A percentile compares a stretch with the other conserved stretches of the same genome.
These are phyloP conservation scores for Breynia disticha DNA, from an alignment of 441 rosid species.

Conservation along the genomic window DNA sequence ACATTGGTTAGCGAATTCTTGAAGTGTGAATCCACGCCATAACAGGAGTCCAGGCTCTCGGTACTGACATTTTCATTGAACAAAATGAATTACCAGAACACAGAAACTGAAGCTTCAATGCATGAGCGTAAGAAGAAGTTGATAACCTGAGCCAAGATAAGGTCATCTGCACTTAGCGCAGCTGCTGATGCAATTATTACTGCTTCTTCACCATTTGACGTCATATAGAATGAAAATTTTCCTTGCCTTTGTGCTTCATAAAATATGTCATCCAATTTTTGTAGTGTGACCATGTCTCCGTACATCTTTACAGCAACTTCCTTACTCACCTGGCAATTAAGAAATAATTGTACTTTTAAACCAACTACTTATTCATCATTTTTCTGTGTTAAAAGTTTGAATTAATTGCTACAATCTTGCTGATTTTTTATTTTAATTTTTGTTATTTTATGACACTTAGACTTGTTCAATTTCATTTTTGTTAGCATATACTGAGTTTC, in stretches of 20 bases:
- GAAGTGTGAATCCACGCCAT: slow-evolving; percentile 71
- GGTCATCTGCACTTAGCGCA: slow-evolving; percentile 46
- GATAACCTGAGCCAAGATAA: slow-evolving; percentile 53
- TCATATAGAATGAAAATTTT: slow-evolving; percentile 55
- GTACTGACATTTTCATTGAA: slow-evolving; percentile 28
- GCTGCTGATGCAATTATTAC: slow-evolving; percentile 67
- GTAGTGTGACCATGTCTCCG: slow-evolving; percentile 55
- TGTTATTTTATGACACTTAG: too few relatives aligned
- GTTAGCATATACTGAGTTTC: too few relatives aligned
- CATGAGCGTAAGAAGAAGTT: background rate
- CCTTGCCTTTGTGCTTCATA: slow-evolving; percentile 84
- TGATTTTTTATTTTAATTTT: too few relatives aligned
- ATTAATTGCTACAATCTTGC: too few relatives aligned
- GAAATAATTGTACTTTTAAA: background rate
- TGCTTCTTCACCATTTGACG: slow-evolving; percentile 68
- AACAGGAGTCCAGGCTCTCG: slow-evolving; percentile 62
- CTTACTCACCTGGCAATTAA: slow-evolving; percentile 36
- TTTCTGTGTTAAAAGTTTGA: too few relatives aligned
- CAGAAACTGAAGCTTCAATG: background rate
- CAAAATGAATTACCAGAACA: background rate
- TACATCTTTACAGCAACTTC: slow-evolving; percentile 54
- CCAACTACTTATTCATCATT: too few relatives aligned
- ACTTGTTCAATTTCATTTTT: too few relatives aligned
- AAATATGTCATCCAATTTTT: slow-evolving; percentile 55
- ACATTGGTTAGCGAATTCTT: slow-evolving; percentile 59